Evolutionary conservation across 148 eudicot genomes (phyloP), one percentile per base, ranked within the genome.

Genomic region (Rhododendron mucronatum): DNA sequence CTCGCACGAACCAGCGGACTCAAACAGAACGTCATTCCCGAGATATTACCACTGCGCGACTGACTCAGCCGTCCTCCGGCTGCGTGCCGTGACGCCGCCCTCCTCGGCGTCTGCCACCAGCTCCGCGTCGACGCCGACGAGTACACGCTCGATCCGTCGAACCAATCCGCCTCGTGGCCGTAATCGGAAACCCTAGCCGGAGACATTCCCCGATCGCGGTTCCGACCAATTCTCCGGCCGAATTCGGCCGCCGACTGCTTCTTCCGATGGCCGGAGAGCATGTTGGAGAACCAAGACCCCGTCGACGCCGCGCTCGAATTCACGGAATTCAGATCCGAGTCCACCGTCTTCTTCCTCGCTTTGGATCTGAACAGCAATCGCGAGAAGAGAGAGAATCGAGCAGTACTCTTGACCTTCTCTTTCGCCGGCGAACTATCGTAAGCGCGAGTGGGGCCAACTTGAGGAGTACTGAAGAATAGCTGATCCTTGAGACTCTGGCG

Each of bases 1-100:
- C 96, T 93, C 63, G 95, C 90, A 11, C 92, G 89, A 14, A 92
- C 96, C 82, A 92, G 67, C 75, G 96, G 96, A 78, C 94, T 91
- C 88, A 91, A 82, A 59, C 94, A 92, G 41, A 91, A 90, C 55
- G 71, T 78, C 57, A 92, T 48, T 0, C 92, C 90, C 26, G 92
- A 80, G 6, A 86, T 83, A 45, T 87, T 86, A 2, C 89, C 83
- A 2, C 13, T n/a, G 0, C 71, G 71, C 78, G 85, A 55, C 28
- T 80, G 84, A 18, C 45, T 79, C 85, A 74, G 30, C 87, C 90
- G 81, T 4, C 81, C 61, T 13, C 50, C 88, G 51, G 73, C 51
- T 3, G 35, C 88, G 44, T 87, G 78, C 44, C 86, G 71, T 51
- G 84, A 85, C 89, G 79, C 81, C 35, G 87, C 44, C 35, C 87